Conservation (phyloP, 345 rosid genomes). For the Orychophragmus violaceus region DNA sequence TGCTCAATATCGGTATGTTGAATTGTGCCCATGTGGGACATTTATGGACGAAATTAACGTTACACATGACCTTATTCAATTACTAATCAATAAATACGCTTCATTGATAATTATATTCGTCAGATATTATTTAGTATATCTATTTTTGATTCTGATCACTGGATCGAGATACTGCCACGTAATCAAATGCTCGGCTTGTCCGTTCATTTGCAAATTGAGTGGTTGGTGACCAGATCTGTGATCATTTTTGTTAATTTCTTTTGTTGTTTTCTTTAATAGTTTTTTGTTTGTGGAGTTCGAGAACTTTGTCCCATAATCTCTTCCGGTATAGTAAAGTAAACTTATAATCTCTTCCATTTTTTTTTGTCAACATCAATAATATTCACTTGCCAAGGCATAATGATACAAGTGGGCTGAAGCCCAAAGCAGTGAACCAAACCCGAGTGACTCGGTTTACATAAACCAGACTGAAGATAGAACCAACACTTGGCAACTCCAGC, state of each 20-base stretch:
- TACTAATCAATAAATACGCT: neutral
- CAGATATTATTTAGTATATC: neutral
- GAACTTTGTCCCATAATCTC: too few species aligned
- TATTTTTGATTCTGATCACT: neutral
- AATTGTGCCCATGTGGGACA: conserved; percentile 18
- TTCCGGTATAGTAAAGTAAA: too few species aligned
- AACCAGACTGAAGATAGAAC: too few species aligned
- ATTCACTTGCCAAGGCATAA: too few species aligned
- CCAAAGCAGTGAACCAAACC: too few species aligned
- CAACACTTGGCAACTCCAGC: too few species aligned
- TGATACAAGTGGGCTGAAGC: too few species aligned
- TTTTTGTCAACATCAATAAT: too few species aligned
- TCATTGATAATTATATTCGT: neutral
- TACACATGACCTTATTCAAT: conserved; percentile 12
- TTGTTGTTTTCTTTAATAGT: neutral
- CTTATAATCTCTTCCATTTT: too few species aligned
- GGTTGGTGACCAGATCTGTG: conserved; percentile 23
- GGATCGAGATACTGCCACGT: neutral
- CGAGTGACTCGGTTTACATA: too few species aligned
- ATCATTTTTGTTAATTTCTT: neutral
- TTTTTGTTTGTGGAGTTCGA: too few species aligned
- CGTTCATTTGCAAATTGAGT: neutral
- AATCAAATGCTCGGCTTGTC: conserved; percentile 1
- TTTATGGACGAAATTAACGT: neutral
- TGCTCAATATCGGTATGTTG: neutral